Percentiles rank a stretch among this genome's conserved stretches.
These are phyloP conservation scores for Mycena epipterygia DNA, from an alignment of 768 basidiomycete genomes.

Conservation along the genomic window DNA sequence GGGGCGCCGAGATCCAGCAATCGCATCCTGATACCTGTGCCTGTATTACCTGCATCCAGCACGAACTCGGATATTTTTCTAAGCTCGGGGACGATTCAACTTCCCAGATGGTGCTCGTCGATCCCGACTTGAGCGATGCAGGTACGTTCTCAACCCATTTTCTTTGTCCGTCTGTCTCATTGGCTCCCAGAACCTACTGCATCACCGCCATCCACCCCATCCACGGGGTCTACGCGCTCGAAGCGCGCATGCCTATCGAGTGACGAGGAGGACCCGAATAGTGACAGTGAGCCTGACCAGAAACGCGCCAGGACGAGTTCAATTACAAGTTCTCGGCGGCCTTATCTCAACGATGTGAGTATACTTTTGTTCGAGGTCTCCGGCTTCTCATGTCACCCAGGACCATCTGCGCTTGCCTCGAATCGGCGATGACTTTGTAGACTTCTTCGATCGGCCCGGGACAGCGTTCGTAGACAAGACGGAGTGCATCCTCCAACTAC, in stretches of 20 bases:
- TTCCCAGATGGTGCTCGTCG: background rate
- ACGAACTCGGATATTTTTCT: background rate
- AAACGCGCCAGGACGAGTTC: background rate
- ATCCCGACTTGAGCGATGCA: background rate
- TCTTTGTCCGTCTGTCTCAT: background rate
- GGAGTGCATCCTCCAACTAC: background rate
- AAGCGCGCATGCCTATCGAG: background rate
- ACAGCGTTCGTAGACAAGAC: constrained; percentile 9
- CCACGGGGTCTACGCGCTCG: background rate
- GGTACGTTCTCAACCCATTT: background rate
- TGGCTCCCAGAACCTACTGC: background rate
- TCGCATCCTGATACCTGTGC: background rate
- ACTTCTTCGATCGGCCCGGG: background rate
- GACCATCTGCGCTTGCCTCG: background rate
- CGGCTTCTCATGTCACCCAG: background rate
- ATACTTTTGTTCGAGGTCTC: background rate
- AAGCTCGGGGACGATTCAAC: background rate
- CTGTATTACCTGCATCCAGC: background rate
- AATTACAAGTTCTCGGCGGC: background rate
- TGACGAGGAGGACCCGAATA: background rate
- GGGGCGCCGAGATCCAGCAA: background rate
- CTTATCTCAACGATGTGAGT: background rate
- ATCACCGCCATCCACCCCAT: background rate
- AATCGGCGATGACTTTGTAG: background rate
- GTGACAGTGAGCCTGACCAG: background rate